A percentile compares a stretch with the other conserved stretches of the same genome.
phyloP scores from a whole-genome alignment of 2,329 filamentous ascomycete genomes.

The Cordyceps pruinosa region DNA sequence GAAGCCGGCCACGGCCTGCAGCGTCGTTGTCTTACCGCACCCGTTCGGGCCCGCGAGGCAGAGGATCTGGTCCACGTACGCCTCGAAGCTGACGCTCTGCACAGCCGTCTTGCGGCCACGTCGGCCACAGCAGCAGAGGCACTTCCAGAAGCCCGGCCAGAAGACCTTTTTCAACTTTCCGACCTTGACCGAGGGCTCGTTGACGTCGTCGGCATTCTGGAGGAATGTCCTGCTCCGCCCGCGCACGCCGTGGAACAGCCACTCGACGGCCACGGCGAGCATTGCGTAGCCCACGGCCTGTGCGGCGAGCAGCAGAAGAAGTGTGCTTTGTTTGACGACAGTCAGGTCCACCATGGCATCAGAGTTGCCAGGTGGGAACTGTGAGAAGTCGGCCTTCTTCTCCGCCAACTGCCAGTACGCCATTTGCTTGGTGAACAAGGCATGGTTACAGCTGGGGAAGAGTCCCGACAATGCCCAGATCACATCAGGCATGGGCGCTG shows the following conservation, averaged over 20 bases:
- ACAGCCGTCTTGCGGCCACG: conserved; percentile 44
- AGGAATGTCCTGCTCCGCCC: conserved; percentile 13
- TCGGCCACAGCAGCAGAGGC: conserved; percentile 24
- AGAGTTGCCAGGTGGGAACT: conserved; percentile 7
- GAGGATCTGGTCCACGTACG: conserved; percentile 55
- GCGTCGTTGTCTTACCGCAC: conserved; percentile 62
- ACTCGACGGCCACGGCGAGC: conserved; percentile 27
- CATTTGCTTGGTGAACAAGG: conserved; percentile 21
- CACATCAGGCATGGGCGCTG: neutral
- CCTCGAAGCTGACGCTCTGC: conserved; percentile 51
- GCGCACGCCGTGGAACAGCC: conserved; percentile 28
- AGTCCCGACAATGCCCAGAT: conserved; percentile 14
- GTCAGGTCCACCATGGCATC: conserved; percentile 15
- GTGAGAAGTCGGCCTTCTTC: conserved; percentile 6
- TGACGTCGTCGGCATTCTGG: neutral
- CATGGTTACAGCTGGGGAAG: conserved; percentile 20
- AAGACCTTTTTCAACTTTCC: conserved; percentile 26
- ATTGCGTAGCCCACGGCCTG: conserved; percentile 30
- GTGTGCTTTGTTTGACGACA: conserved; percentile 20
- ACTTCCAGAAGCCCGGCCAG: conserved; percentile 22
- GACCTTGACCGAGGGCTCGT: neutral
- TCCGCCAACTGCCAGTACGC: conserved; percentile 17
- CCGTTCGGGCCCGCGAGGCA: conserved; percentile 64
- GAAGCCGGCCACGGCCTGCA: conserved; percentile 61
- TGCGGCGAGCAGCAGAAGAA: conserved; percentile 26